Evolutionary conservation across 768 basidiomycete species (phyloP).

Genomic region (Lyophyllum atratum): DNA sequence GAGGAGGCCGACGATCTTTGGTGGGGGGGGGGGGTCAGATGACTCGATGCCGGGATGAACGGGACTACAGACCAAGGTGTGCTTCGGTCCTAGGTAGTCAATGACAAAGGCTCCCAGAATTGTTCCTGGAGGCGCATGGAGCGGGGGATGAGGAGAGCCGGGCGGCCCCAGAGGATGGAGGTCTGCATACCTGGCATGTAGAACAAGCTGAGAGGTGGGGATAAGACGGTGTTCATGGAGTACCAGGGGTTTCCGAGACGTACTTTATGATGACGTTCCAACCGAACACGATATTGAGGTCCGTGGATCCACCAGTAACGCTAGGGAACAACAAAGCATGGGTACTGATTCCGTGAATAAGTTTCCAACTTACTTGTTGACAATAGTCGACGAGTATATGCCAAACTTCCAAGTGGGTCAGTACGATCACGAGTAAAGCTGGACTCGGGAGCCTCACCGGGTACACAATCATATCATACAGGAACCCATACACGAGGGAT

Average conservation of each 20-base stretch:
- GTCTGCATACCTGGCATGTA: conserved; percentile 41
- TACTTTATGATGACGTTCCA: conserved; percentile 88
- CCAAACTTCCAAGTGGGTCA: too few species aligned
- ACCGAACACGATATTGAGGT: conserved; percentile 68
- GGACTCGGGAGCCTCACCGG: conserved; percentile 43
- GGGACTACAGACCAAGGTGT: conserved; percentile 54
- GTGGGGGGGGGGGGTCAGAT: neutral
- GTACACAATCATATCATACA: conserved; percentile 80
- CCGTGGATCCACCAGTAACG: conserved; percentile 53
- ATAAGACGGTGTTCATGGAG: neutral
- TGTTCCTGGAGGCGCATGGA: conserved; percentile 40
- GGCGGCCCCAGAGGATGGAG: too few species aligned
- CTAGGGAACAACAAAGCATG: conserved; percentile 28
- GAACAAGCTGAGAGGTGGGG: conserved; percentile 29
- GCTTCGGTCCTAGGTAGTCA: conserved; percentile 75
- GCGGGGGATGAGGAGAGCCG: too few species aligned
- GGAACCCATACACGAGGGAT: conserved; percentile 43
- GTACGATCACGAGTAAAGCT: too few species aligned
- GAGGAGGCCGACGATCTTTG: conserved; percentile 67
- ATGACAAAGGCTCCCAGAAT: conserved; percentile 75
- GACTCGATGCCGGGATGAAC: neutral
- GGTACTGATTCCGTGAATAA: too few species aligned
- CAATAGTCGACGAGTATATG: too few species aligned
- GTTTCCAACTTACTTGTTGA: too few species aligned
- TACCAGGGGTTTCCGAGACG: conserved; percentile 13